phyloP scores from a whole-genome alignment of 108 stramenopile species.

The Conticribra guillardii region DNA sequence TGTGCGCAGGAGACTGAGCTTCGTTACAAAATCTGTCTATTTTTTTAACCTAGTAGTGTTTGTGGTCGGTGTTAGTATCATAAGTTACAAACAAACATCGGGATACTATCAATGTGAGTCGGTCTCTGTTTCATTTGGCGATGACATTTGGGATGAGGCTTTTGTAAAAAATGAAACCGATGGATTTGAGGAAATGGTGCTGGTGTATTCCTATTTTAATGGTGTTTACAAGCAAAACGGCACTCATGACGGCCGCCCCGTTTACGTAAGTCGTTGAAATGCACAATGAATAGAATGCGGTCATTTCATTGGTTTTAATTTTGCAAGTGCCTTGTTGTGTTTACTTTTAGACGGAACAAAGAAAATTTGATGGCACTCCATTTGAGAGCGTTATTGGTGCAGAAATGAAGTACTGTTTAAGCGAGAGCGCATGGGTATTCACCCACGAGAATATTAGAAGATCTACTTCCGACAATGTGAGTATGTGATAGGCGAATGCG shows the following conservation, averaged over 20 bases:
- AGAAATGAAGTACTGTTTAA: background rate
- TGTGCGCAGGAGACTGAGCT: background rate
- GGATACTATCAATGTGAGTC: background rate
- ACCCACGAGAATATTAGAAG: background rate
- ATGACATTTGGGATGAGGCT: background rate
- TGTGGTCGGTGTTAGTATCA: background rate
- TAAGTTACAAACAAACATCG: background rate
- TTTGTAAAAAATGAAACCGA: background rate
- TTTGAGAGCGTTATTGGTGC: background rate
- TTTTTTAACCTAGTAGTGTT: background rate
- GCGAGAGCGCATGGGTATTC: background rate
- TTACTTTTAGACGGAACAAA: too few species aligned
- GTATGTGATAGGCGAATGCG: background rate
- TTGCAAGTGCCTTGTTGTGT: too few species aligned
- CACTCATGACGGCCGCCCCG: background rate
- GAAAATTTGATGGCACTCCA: constrained; percentile 1
- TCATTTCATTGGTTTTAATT: too few species aligned
- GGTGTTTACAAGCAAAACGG: background rate
- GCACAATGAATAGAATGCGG: too few species aligned
- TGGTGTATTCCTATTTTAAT: background rate
- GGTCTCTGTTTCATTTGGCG: background rate
- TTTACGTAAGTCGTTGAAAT: too few species aligned
- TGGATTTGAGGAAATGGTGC: background rate
- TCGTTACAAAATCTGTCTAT: background rate
- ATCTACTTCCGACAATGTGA: background rate